Evolutionary conservation across 2,329 filamentous ascomycete species (phyloP).

Genomic region (Colletotrichum gigasporum): DNA sequence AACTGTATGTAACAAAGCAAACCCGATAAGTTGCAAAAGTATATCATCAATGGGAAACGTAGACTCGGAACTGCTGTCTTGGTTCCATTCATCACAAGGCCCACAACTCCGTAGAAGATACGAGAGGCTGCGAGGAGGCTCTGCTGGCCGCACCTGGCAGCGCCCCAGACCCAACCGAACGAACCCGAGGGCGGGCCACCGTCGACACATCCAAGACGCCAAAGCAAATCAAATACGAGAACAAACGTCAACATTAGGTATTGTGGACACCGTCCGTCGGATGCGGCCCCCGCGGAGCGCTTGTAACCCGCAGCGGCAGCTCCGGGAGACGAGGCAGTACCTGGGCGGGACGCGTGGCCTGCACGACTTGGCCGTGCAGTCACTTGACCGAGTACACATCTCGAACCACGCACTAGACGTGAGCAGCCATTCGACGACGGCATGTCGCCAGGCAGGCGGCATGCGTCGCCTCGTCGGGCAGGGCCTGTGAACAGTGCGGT

Average conservation of each 20-base stretch:
- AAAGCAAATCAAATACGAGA: not conserved
- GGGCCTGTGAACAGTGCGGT: not conserved
- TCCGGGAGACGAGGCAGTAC: not conserved
- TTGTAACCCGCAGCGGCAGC: not conserved
- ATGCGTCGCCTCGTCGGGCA: no score
- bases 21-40: no score
- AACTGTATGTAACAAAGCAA: no score
- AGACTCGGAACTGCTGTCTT: no score
- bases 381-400: not conserved
- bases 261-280: not conserved
- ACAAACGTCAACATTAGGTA: not conserved
- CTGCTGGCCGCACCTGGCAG: no score
- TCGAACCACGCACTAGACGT: not conserved
- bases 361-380: not conserved
- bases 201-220: not conserved
- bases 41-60: no score
- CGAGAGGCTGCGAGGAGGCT: no score
- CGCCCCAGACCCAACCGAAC: no score
- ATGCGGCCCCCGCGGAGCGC: not conserved
- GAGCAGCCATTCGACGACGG: not conserved
- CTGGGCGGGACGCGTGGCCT: not conserved
- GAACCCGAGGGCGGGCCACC: no score
- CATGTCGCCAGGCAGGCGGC: not conserved
- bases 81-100: no score
- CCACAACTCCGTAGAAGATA: no score